A percentile compares a stretch with the other conserved stretches of the same genome.
Conservation (phyloP, 116 monocot genomes). For the Thalassia testudinum region DNA sequence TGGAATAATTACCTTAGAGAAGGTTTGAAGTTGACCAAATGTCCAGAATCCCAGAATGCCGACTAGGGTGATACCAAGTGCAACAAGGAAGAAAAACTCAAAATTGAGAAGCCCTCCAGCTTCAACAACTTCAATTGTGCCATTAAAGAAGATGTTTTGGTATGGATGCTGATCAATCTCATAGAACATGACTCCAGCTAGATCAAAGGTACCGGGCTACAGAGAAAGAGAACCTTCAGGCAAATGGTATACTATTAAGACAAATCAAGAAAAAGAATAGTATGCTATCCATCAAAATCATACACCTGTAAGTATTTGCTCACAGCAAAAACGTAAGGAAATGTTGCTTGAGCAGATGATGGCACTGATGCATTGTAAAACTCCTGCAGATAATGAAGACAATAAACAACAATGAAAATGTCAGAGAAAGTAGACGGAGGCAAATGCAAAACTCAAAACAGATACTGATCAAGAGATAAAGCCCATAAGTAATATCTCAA, state of each 20-base stretch:
- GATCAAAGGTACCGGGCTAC: slow-evolving; percentile 82
- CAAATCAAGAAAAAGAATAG: neutral
- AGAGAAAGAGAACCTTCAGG: slow-evolving; percentile 6
- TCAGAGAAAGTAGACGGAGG: too few relatives aligned
- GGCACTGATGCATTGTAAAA: slow-evolving; percentile 79
- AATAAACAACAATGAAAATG: neutral
- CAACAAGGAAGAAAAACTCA: slow-evolving; percentile 81
- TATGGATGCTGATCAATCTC: slow-evolving; percentile 86
- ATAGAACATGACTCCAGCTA: slow-evolving; percentile 74
- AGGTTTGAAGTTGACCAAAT: slow-evolving; percentile 57
- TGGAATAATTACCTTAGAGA: slow-evolving; percentile 96
- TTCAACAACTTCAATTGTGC: slow-evolving; percentile 82
- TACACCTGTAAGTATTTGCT: slow-evolving; percentile 87
- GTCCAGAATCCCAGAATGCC: slow-evolving; percentile 55
- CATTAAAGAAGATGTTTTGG: slow-evolving; percentile 68
- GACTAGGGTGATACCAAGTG: slow-evolving; percentile 52
- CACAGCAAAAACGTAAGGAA: slow-evolving; percentile 78
- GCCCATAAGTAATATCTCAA: too few relatives aligned
- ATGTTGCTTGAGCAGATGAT: slow-evolving; percentile 68
- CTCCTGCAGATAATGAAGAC: slow-evolving; percentile 26
- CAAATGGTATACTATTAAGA: neutral
- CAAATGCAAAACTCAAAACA: too few relatives aligned
- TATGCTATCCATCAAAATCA: neutral
- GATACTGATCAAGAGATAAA: too few relatives aligned
- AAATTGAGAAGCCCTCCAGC: slow-evolving; percentile 68